Conservation (phyloP, 441 rosid species). For the Gossypium lobatum region DNA sequence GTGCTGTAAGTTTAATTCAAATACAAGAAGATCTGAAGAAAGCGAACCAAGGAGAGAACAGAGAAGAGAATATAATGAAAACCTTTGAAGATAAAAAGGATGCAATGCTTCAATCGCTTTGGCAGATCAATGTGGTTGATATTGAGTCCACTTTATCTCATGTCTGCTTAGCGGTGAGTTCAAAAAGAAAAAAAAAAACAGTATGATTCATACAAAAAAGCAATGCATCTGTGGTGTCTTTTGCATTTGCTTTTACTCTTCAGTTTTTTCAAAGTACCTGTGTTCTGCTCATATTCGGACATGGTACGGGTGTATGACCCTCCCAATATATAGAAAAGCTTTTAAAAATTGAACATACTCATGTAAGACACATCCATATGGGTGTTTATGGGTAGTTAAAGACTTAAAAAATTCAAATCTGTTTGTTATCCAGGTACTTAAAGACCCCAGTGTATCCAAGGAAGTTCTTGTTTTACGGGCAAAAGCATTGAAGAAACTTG, state of each 20-base stretch:
- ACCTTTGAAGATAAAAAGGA: slow-evolving; percentile 70
- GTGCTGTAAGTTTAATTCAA: slow-evolving; percentile 80
- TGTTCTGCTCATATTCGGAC: not conserved
- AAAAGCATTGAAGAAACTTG: slow-evolving; percentile 55
- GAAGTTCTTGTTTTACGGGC: slow-evolving; percentile 51
- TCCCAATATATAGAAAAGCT: not conserved
- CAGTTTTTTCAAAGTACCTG: not conserved
- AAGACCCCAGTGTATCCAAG: slow-evolving; percentile 50
- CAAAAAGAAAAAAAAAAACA: not conserved
- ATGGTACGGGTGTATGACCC: not conserved
- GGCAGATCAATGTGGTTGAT: slow-evolving; percentile 87
- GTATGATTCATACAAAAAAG: not conserved
- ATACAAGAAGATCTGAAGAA: slow-evolving; percentile 78
- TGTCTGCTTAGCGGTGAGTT: slow-evolving; percentile 75
- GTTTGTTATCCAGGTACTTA: slow-evolving; percentile 45
- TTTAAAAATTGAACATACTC: not conserved
- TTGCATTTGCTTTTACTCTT: not conserved
- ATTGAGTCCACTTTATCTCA: slow-evolving; percentile 80
- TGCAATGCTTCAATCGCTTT: slow-evolving; percentile 88
- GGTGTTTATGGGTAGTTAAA: not conserved
- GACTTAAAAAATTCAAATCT: not conserved
- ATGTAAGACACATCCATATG: not conserved
- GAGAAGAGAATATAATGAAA: slow-evolving; percentile 64
- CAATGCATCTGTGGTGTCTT: not conserved
- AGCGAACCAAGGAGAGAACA: slow-evolving; percentile 58